Conservation (phyloP, 116 monocot genomes). For the Thalassia testudinum region DNA sequence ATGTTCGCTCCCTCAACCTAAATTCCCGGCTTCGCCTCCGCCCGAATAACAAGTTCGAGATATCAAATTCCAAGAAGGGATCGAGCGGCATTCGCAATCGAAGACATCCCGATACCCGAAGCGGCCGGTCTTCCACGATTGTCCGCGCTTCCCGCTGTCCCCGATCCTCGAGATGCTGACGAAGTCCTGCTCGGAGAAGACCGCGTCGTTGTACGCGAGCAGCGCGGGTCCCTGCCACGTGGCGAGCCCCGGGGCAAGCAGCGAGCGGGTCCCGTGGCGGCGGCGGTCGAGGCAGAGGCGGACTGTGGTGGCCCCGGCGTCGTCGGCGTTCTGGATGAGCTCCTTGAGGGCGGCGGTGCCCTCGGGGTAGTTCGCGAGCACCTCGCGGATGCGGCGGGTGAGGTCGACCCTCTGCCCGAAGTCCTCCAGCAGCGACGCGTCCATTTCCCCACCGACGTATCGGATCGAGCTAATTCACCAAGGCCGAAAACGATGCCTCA, state of each 20-base stretch:
- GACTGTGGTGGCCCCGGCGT: conserved; percentile 77
- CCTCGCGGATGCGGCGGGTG: conserved; percentile 84
- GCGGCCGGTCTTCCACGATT: conserved; percentile 91
- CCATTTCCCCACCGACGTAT: conserved; percentile 5
- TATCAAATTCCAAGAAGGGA: too few relatives aligned
- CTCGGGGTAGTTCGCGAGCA: conserved; percentile 87
- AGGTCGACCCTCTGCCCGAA: conserved; percentile 95
- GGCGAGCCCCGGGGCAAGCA: conserved; percentile 50
- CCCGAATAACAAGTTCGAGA: too few relatives aligned
- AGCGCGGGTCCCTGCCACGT: conserved; percentile 96
- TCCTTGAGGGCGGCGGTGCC: conserved; percentile 94
- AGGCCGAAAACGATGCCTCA: too few relatives aligned
- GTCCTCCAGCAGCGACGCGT: conserved; percentile 54
- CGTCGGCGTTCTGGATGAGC: conserved; percentile 98
- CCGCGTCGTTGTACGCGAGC: conserved; percentile 84
- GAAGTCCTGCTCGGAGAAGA: conserved; percentile 89
- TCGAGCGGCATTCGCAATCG: too few relatives aligned
- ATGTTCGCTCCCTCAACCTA: too few relatives aligned
- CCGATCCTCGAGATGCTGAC: conserved; percentile 81
- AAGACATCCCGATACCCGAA: too few relatives aligned
- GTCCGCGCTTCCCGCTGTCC: conserved; percentile 76
- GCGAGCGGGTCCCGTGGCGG: conserved; percentile 42
- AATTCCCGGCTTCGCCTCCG: too few relatives aligned
- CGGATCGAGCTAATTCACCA: neutral
- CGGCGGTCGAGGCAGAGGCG: conserved; percentile 89